Evolutionary conservation across 2,329 filamentous ascomycete species (phyloP).

Genomic region (Phaeosphaeriaceae sp.): DNA sequence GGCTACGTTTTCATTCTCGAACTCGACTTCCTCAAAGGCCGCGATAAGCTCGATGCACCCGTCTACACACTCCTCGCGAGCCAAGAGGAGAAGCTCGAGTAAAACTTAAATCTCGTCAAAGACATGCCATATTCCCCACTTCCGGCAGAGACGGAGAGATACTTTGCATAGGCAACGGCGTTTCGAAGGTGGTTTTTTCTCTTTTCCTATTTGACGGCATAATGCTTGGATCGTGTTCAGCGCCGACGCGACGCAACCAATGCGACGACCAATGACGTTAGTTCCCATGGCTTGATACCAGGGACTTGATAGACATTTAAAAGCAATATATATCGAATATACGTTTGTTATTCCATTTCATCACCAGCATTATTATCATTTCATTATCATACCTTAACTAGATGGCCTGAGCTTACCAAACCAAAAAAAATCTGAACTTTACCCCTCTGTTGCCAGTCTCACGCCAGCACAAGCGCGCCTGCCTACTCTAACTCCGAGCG

Average conservation of each 20-base stretch:
- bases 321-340: too few species aligned
- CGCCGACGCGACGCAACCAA: not conserved
- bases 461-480: not conserved
- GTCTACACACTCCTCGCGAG: constrained; percentile 81
- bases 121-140: constrained; percentile 1
- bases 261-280: too few species aligned
- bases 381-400: too few species aligned
- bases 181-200: constrained; percentile 11
- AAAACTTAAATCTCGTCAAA: constrained; percentile 4
- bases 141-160: constrained; percentile 14
- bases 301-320: too few species aligned
- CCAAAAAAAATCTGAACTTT: not conserved
- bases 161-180: constrained; percentile 29
- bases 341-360: too few species aligned
- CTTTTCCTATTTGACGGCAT: not conserved
- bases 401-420: too few species aligned
- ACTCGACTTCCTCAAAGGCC: constrained; percentile 89
- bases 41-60: constrained; percentile 84
- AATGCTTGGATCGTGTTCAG: not conserved
- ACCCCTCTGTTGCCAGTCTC: not conserved
- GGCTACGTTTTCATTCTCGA: constrained; percentile 97
- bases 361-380: too few species aligned
- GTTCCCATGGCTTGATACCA: too few species aligned
- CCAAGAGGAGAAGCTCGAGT: constrained; percentile 54
- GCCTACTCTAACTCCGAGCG: not conserved